Percentiles rank a stretch among this genome's conserved stretches.
Conservation (phyloP, 2,329 filamentous ascomycete genomes). For the Raffaelea ambrosiae region DNA sequence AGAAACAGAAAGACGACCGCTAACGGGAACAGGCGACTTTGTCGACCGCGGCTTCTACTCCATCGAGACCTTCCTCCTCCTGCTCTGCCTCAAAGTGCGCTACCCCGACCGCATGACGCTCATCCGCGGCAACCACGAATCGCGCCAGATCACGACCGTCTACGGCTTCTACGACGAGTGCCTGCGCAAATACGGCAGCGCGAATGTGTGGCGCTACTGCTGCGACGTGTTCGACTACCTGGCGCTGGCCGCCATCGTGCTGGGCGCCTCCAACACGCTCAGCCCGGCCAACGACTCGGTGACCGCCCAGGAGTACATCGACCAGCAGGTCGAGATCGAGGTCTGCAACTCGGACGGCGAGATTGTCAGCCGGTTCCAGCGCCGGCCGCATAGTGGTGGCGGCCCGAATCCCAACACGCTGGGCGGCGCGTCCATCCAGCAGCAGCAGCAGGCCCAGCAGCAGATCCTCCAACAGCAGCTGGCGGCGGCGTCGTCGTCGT, state of each 20-base stretch:
- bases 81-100: slow-evolving; percentile 92
- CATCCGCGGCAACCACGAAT: slow-evolving; percentile 93
- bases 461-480: slow-evolving; percentile 14
- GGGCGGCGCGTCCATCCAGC: slow-evolving; percentile 28
- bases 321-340: slow-evolving; percentile 82
- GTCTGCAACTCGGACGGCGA: slow-evolving; percentile 79
- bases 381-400: neutral
- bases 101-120: slow-evolving; percentile 96
- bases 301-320: slow-evolving; percentile 37
- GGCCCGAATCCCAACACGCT: too few relatives aligned
- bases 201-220: slow-evolving; percentile 95
- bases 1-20: neutral
- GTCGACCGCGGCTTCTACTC: slow-evolving; percentile 98
- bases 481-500: slow-evolving; percentile 16
- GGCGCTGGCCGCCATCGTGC: slow-evolving; percentile 77
- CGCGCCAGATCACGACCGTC: slow-evolving; percentile 91
- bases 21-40: slow-evolving; percentile 62
- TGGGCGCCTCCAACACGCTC: slow-evolving; percentile 70
- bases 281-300: slow-evolving; percentile 37
- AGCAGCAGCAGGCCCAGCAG: slow-evolving; percentile 17
- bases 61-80: slow-evolving; percentile 89
- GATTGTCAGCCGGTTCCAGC: slow-evolving; percentile 61
- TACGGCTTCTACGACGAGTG: slow-evolving; percentile 99
- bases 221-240: slow-evolving; percentile 98
- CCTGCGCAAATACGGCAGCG: slow-evolving; percentile 88